Evolutionary conservation across 768 basidiomycete genomes (phyloP), one percentile per base, ranked within the genome.

Genomic region (Auriscalpium vulgare): DNA sequence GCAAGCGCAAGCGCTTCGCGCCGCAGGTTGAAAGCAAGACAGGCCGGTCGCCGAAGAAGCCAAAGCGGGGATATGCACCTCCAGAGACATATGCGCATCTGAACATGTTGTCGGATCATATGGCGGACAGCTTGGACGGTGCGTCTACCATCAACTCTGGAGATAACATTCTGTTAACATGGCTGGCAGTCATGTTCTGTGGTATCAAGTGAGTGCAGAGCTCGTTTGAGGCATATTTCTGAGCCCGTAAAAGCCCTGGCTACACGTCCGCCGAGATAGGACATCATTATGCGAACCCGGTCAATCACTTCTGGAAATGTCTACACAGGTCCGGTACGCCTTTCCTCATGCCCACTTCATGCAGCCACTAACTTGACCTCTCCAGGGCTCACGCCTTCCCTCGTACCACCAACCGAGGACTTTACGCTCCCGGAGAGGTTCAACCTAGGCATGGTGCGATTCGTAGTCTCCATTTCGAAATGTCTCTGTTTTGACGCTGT

Each of bases 261-360:
- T 68, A 77, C 59, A 77, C 72, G 65, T 91, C 89, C 0, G 84
- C 87, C 0, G 74, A 75, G 55, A 73, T 75, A 3, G 91, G 91
- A 0, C 87, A 89, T 66, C 90, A 93, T 66, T 94, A 83, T 62
- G 87, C 83, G 1, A 81, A 87, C 63, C 84, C 83, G 0, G 84
- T 83, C 2, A 93, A 94, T 63, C 88, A 91, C 59, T 92, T 92
- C 68, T 92, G 87, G 87, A 72, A 69, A 46, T 87, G 87, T 57
- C 73, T 94, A 0, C 74, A 87, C 61, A 73, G 74, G 45, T 83
- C 87, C 47, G 85, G 89, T 82, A 60, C 36, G 66, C 61, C 23
- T 11, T 7, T 16, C 44, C n/a, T 34, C 40, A 54, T 14, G 34
- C 44, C 51, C 10, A 11, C 2, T 10, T 19, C 34, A 23, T 29